These are phyloP conservation scores for Gloeostereum incarnatum DNA, from an alignment of 768 basidiomycete genomes.

Conservation along the genomic window DNA sequence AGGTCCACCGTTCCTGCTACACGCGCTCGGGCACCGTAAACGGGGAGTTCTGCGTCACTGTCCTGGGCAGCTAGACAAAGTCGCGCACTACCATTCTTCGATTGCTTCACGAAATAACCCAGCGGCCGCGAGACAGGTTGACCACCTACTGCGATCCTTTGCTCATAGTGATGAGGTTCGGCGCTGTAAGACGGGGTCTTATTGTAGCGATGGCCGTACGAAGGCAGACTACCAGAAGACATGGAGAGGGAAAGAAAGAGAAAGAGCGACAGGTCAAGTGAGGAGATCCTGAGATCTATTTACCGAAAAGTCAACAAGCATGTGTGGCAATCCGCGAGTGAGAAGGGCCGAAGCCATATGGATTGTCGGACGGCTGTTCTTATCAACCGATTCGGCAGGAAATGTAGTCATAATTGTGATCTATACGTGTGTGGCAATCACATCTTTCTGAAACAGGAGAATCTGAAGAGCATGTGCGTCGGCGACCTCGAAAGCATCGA, in stretches of 20 bases:
- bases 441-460: not conserved
- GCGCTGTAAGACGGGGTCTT: slow-evolving; percentile 40
- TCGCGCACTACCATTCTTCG: slow-evolving; percentile 40
- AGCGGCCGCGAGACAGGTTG: slow-evolving; percentile 27
- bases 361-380: not conserved
- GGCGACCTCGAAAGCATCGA: too few relatives aligned
- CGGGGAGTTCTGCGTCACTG: slow-evolving; percentile 34
- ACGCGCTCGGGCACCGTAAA: slow-evolving; percentile 40
- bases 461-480: too few relatives aligned
- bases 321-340: not conserved
- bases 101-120: slow-evolving; percentile 49
- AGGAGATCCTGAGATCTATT: too few relatives aligned
- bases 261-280: too few relatives aligned
- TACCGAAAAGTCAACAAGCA: not conserved
- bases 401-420: too few relatives aligned
- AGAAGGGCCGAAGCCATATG: not conserved
- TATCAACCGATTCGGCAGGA: slow-evolving; percentile 1
- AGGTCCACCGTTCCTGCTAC: slow-evolving; percentile 53
- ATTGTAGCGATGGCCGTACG: slow-evolving; percentile 31
- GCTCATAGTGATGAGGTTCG: slow-evolving; percentile 44
- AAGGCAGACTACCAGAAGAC: slow-evolving; percentile 47
- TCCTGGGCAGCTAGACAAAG: slow-evolving; percentile 42
- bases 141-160: slow-evolving; percentile 37
- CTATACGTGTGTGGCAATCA: too few relatives aligned
- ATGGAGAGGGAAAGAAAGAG: slow-evolving; percentile 19